phyloP scores from a whole-genome alignment of 1,284 basidiomycete species.

The Microbotryum violaceum region DNA sequence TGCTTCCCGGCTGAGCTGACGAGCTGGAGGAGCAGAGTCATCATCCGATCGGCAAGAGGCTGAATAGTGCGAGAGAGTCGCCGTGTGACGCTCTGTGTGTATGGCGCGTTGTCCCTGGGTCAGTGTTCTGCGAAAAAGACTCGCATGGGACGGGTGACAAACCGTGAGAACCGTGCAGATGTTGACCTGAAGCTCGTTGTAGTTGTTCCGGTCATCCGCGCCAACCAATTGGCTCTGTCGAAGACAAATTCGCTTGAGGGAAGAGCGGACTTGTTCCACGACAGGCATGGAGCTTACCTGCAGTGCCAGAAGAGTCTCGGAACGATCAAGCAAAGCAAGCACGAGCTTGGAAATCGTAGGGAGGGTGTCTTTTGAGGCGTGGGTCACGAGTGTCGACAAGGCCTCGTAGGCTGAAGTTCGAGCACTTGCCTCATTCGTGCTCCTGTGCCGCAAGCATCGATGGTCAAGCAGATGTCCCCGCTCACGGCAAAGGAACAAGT shows the following conservation, averaged over 20 bases:
- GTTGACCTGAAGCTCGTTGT: constrained; percentile 96
- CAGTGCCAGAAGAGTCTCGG: constrained; percentile 78
- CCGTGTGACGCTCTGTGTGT: constrained; percentile 64
- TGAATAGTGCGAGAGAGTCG: constrained; percentile 76
- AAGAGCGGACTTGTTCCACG: background rate
- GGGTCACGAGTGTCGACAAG: constrained; percentile 74
- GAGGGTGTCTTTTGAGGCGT: constrained; percentile 74
- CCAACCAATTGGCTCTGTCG: constrained; percentile 84
- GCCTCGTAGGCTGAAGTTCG: constrained; percentile 95
- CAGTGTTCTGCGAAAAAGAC: background rate
- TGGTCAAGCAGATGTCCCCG: background rate
- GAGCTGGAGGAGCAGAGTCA: constrained; percentile 82
- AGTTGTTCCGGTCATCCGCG: constrained; percentile 93
- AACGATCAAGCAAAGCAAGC: constrained; percentile 72
- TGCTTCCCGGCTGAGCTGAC: constrained; percentile 83
- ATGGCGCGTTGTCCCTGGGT: background rate
- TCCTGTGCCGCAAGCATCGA: constrained; percentile 45
- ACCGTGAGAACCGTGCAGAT: constrained; percentile 84
- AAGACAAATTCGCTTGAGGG: background rate
- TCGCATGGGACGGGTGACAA: constrained; percentile 38
- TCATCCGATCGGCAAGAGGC: constrained; percentile 86
- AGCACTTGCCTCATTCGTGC: constrained; percentile 83
- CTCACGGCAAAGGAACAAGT: background rate
- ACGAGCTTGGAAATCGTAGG: constrained; percentile 74
- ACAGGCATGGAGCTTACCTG: constrained; percentile 48